Evolutionary conservation across 2,329 filamentous ascomycete species (phyloP), one percentile per base, ranked within the genome.

Genomic region (Xylogone sp.): DNA sequence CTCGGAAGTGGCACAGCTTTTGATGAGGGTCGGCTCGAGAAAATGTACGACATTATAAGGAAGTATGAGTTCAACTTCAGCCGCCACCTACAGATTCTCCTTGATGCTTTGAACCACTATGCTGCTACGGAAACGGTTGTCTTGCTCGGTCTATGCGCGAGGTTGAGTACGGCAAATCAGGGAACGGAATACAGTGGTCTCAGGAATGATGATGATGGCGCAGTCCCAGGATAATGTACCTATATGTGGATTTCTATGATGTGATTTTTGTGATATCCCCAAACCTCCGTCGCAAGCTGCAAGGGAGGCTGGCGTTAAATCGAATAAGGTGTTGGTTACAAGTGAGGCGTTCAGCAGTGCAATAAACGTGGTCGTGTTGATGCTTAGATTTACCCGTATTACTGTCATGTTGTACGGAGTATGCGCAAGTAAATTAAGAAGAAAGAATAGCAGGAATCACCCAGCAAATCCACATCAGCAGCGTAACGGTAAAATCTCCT

Each of bases 91-190:
- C 92, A 96, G 73, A 96, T 97, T 59, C 71, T 99, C 62, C 83
- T 97, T 34, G 94, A 97, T 67, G 93, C 90, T 54, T 77, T 99
- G 56, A 97, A 99, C 62, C 96, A 97, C 69, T 95, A 97, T 62
- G 94, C 94, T 2, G 94, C 94, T 0, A 97, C 94, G 0, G 94
- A 99, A 74, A 97, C 94, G 39, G 93, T 97, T 2, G 94, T 96
- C 18, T 78, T 99, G 58, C 73, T 97, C 56, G 93, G 92, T 58
- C 75, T 99, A 16, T 96, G 90, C 65, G 90, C 90, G 12, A 74
- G 90, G 54, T 67, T 96, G 63, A 92, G 87, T 62, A 90, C 87
- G 53, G 90, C 88, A 12, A 90, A 88, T 54, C 88, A 92, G 65
- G 88, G 88, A 19, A 85, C 82, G 0, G 81, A 85, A 64, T 84